Percentiles rank a stretch among this genome's conserved stretches.
These are phyloP conservation scores for Aspergillus sp. DNA, from an alignment of 2,329 filamentous ascomycete species.

Conservation along the genomic window DNA sequence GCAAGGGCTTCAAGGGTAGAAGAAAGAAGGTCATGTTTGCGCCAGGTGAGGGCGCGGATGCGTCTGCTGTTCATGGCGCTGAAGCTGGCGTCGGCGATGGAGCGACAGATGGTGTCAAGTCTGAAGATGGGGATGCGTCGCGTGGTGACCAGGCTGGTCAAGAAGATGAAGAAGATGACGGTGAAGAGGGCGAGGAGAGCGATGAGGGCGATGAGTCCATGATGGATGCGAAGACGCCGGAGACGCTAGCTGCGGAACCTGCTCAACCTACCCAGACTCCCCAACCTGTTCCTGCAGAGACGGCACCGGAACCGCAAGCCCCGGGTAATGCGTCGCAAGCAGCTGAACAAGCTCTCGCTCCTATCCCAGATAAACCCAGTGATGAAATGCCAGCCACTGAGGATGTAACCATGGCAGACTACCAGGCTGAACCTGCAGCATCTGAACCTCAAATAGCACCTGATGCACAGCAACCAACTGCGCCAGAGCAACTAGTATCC, in stretches of 20 bases:
- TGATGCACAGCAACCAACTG: not conserved
- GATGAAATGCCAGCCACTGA: conserved; percentile 3
- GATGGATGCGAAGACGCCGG: conserved; percentile 40
- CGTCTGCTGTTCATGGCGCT: conserved; percentile 29
- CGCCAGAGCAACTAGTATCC: not conserved
- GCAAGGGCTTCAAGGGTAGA: conserved; percentile 68
- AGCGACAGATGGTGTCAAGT: conserved; percentile 27
- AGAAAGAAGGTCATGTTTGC: conserved; percentile 64
- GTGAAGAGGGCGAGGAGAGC: conserved; percentile 44
- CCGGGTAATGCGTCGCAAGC: conserved; percentile 1
- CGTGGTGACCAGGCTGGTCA: conserved; percentile 38
- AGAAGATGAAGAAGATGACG: conserved; percentile 40
- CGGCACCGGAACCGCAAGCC: not conserved
- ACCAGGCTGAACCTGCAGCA: not conserved
- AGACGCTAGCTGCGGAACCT: conserved; percentile 18
- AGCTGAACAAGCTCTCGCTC: not conserved
- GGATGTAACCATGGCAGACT: conserved; percentile 14
- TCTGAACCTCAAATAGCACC: conserved; percentile 3
- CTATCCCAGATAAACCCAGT: not conserved
- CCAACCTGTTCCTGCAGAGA: conserved; percentile 5
- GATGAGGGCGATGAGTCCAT: conserved; percentile 48
- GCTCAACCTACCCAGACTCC: conserved; percentile 3
- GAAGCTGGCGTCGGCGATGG: conserved; percentile 33
- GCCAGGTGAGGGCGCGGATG: conserved; percentile 37
- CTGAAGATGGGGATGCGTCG: conserved; percentile 43